A percentile compares a stretch with the other conserved stretches of the same genome.
These are phyloP conservation scores for Fusarium praegraminearum DNA, from an alignment of 2,329 filamentous ascomycete species.

Conservation along the genomic window DNA sequence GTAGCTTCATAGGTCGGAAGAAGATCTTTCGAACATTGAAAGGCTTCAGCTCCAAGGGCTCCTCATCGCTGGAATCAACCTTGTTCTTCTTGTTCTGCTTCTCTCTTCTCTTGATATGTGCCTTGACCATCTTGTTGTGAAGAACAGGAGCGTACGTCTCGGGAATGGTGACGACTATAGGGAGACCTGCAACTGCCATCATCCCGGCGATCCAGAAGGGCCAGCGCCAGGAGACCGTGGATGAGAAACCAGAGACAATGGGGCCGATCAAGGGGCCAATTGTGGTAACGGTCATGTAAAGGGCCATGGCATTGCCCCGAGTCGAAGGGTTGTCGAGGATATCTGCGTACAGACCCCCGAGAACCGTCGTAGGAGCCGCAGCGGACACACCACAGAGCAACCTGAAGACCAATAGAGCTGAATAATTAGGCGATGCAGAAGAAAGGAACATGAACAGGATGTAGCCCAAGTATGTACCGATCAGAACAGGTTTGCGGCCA, in stretches of 20 bases:
- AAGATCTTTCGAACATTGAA: conserved; percentile 59
- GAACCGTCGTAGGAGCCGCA: conserved; percentile 52
- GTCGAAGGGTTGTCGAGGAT: conserved; percentile 50
- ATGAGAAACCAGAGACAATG: conserved; percentile 63
- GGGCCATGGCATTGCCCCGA: conserved; percentile 50
- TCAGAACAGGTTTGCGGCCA: conserved; percentile 51
- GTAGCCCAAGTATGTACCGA: conserved; percentile 52
- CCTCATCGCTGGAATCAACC: conserved; percentile 52
- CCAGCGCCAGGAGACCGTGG: conserved; percentile 58
- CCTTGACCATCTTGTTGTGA: conserved; percentile 61
- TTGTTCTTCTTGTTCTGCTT: conserved; percentile 59
- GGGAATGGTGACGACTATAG: conserved; percentile 54
- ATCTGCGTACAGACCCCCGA: conserved; percentile 52
- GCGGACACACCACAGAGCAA: conserved; percentile 51
- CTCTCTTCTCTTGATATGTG: conserved; percentile 59
- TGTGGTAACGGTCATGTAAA: conserved; percentile 54
- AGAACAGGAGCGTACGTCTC: conserved; percentile 65
- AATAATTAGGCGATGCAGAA: conserved; percentile 58
- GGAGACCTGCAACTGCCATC: conserved; percentile 48
- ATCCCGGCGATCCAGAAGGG: conserved; percentile 56
- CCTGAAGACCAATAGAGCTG: conserved; percentile 58
- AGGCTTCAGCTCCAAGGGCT: conserved; percentile 51
- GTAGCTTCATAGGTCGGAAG: conserved; percentile 62
- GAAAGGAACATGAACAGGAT: conserved; percentile 51
- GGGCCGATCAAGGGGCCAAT: conserved; percentile 60